Base-by-base conservation (phyloP, 305 asterid genomes). In the Plantago coronopus region DNA sequence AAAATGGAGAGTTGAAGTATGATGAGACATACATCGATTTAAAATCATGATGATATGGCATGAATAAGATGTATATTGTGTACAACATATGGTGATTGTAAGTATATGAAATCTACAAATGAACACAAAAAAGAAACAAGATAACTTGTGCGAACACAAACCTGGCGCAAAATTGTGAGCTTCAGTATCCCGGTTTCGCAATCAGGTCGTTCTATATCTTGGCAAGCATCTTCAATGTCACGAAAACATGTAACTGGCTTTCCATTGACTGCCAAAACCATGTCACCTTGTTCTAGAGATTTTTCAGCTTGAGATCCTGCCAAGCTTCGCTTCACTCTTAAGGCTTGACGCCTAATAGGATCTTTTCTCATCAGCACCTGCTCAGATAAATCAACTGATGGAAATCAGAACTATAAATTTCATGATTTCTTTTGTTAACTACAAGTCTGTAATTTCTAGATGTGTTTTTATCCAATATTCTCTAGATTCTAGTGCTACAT, bases 131-230 rank as follows among this genome's bases (percentile, higher is more conserved):
- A 17, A 40, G 0, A 38, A 57, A n/a, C 3, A 25, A 25, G 29
- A 25, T 25, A 25, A 25, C 3, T 25, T 3, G 9, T 22, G 20
- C 25, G 27, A 31, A 17, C 22, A 49, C 25, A 20, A 63, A 88
- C 99, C 96, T 93, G 95, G 58, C 97, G 99, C 69, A 93, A 87
- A 62, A 93, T 87, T 54, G 96, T 93, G 77, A 93, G 57, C 61
- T 68, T 63, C 70, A 93, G 97, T 69, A 67, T 74, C 63, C 77
- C 96, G 19, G 77, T 79, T 43, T 56, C 73, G 64, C 84, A 82
- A 59, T 67, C 62, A 74, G 71, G 63, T 71, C 56, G 76, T 75
- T 78, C 95, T 64, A 89, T 62, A 54, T 71, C 86, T 73, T 81
- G 94, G 76, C 96, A 93, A 68, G 95, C 88, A 74, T 83, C 80